Conservation (phyloP, 345 rosid species). For the Dovyalis caffra region DNA sequence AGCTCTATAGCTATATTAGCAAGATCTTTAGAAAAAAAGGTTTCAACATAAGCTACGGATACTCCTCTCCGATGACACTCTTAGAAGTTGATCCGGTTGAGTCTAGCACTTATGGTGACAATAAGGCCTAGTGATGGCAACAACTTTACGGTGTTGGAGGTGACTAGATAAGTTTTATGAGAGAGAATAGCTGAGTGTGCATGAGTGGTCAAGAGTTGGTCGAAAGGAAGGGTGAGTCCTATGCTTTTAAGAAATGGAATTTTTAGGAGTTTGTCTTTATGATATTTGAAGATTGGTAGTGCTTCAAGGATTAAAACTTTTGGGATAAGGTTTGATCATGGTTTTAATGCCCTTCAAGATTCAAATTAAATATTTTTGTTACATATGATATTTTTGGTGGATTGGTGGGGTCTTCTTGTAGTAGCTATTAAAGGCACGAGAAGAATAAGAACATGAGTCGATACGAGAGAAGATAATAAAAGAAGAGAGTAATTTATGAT, state of each 20-base stretch:
- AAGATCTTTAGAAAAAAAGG: slow-evolving; percentile 8
- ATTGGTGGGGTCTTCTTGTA: too few relatives aligned
- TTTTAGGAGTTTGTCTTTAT: background rate
- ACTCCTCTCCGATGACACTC: slow-evolving; percentile 15
- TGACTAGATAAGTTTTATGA: background rate
- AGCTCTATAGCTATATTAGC: slow-evolving; percentile 14
- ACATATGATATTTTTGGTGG: too few relatives aligned
- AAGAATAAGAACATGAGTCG: too few relatives aligned
- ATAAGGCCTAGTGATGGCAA: background rate
- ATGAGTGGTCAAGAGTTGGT: background rate
- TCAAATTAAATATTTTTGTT: too few relatives aligned
- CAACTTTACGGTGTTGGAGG: background rate
- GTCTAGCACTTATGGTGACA: slow-evolving; percentile 13
- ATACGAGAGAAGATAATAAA: too few relatives aligned
- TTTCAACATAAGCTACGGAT: slow-evolving; percentile 7
- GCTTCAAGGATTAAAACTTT: background rate
- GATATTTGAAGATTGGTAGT: background rate
- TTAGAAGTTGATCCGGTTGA: slow-evolving; percentile 12
- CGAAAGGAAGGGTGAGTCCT: slow-evolving; percentile 7
- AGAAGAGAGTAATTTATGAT: too few relatives aligned
- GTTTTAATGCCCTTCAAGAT: too few relatives aligned
- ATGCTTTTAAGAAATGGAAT: slow-evolving; percentile 10
- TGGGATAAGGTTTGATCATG: background rate
- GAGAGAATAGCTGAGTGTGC: slow-evolving; percentile 6
- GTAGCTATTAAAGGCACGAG: too few relatives aligned